Percentiles rank a stretch among this genome's conserved stretches.
These are phyloP conservation scores for Onygenales sp. DNA, from an alignment of 2,329 filamentous ascomycete genomes.

Conservation along the genomic window DNA sequence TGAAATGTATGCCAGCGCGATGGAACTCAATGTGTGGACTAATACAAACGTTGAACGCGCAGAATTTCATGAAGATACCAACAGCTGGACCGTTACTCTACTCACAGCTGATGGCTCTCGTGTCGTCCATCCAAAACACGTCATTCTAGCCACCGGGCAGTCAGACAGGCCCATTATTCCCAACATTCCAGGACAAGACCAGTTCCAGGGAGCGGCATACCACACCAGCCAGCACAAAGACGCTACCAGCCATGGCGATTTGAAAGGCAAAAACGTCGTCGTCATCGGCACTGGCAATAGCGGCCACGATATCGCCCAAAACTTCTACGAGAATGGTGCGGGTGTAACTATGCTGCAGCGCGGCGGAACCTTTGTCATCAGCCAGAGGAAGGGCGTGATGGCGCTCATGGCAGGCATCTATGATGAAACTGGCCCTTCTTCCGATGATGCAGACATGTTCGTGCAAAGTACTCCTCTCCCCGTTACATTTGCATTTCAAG, in stretches of 20 bases:
- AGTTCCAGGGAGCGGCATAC: constrained; percentile 35
- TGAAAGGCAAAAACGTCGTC: constrained; percentile 36
- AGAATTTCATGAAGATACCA: constrained; percentile 27
- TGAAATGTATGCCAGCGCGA: constrained; percentile 38
- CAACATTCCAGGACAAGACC: constrained; percentile 28
- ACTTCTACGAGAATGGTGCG: constrained; percentile 41
- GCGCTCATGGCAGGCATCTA: constrained; percentile 38
- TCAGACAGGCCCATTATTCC: constrained; percentile 35
- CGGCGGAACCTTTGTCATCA: constrained; percentile 42
- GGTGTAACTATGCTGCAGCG: constrained; percentile 47
- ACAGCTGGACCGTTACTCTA: constrained; percentile 31
- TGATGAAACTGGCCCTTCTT: constrained; percentile 39
- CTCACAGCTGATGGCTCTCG: constrained; percentile 12
- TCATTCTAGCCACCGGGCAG: constrained; percentile 42
- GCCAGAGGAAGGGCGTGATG: constrained; percentile 34
- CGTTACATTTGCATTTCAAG: constrained; percentile 37
- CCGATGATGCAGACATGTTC: constrained; percentile 43
- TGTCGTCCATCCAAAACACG: constrained; percentile 29
- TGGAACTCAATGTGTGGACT: constrained; percentile 41
- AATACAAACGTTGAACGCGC: constrained; percentile 31
- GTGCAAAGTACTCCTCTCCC: constrained; percentile 38
- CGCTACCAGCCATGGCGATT: constrained; percentile 24
- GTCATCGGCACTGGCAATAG: constrained; percentile 43
- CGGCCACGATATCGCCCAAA: constrained; percentile 43
- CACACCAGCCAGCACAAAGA: constrained; percentile 37